Evolutionary conservation across 1,139 yeast species (phyloP), one percentile per base, ranked within the genome.

Genomic region (Nakaseomyces glabratus): DNA sequence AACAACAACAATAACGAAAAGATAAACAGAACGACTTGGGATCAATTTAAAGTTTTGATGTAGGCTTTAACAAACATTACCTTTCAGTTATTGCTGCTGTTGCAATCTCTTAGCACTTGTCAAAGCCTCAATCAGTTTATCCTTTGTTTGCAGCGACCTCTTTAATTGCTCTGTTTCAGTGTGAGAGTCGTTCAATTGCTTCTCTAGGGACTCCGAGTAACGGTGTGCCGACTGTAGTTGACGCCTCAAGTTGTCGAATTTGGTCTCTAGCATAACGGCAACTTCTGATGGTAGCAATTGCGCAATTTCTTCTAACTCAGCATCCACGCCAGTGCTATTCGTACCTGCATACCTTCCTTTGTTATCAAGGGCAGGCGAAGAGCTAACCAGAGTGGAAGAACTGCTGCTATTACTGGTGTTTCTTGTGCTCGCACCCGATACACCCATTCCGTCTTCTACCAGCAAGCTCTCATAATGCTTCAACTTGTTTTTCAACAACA

Each of bases 101-200:
- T n/a, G n/a, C 33, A 73, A 59, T 43, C 73, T 64, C 24, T 72
- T 65, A 1, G 79, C 71, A 37, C 76, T 71, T 28, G 77, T 74
- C 33, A 86, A 63, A 7, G 93, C 86, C 43, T 72, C 72, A 38
- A 86, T 82, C 43, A 86, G 76, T 34, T 78, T 77, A 47, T 85
- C 94, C 55, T 85, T 86, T 46, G 73, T 72, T 36, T 70, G 68
- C 35, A 82, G 58, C 34, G 71, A 65, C 40, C 73, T 80, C 48
- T 70, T 70, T 47, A 86, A 62, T 37, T 76, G 84, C 33, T 63
- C 54, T 8, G 85, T 73, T 52, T 82, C 42, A 16, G 37, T 35
- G 15, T 31, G 37, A 8, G 25, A n/a, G 17, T 26, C 30, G 30
- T 26, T 26, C 21, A 26, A 15, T 11, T 26, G 9, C 15, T 34